Evolutionary conservation across 495 filamentous ascomycete species (phyloP).

Genomic region (Aspergillus coremiiformis): DNA sequence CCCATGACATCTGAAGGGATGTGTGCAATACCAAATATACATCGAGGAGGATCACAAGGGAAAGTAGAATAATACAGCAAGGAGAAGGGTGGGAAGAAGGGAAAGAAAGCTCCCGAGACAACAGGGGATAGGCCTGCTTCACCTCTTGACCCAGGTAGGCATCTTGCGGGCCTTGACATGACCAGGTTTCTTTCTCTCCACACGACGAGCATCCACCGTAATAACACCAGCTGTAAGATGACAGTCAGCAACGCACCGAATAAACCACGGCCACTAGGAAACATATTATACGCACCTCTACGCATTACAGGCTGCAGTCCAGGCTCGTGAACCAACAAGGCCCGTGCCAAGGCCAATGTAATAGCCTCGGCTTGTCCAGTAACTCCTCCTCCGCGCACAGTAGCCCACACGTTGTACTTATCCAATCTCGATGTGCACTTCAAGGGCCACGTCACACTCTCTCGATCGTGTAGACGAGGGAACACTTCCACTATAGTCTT

Average conservation of each 20-base stretch:
- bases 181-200: conserved; percentile 98
- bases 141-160: conserved; percentile 92
- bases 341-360: conserved; percentile 85
- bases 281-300: conserved; percentile 58
- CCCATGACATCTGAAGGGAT: conserved; percentile 12
- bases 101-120: conserved; percentile 6
- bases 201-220: conserved; percentile 81
- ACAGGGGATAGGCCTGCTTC: conserved; percentile 18
- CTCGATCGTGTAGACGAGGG: conserved; percentile 82
- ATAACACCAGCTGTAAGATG: conserved; percentile 69
- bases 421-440: conserved; percentile 75
- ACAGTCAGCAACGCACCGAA: conserved; percentile 16
- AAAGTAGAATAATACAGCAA: conserved; percentile 22
- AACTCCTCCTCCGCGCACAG: conserved; percentile 73
- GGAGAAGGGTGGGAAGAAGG: conserved; percentile 10
- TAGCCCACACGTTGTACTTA: conserved; percentile 95
- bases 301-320: conserved; percentile 78
- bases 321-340: conserved; percentile 83
- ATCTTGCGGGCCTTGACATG: conserved; percentile 95
- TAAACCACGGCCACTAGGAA: not conserved
- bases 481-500: conserved; percentile 72
- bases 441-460: conserved; percentile 88
- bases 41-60: conserved; percentile 13
- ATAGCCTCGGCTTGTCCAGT: conserved; percentile 96
- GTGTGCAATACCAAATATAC: conserved; percentile 17